These are phyloP conservation scores for Dioscorea dumetorum DNA, from an alignment of 106 monocot species.

Conservation along the genomic window DNA sequence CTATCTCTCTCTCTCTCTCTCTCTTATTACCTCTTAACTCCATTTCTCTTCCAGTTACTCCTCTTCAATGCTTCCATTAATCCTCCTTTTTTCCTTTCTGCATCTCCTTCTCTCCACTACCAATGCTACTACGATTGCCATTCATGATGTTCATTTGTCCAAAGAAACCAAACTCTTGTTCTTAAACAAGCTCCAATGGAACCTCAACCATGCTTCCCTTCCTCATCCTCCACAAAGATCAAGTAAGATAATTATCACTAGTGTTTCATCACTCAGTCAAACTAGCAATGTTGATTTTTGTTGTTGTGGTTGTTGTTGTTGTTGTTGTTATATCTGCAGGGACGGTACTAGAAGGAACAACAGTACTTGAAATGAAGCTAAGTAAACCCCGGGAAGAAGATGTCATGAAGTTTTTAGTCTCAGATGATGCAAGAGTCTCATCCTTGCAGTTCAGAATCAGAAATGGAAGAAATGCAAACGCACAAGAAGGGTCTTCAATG, in stretches of 20 bases:
- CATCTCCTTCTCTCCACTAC: not conserved
- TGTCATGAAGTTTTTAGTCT: conserved; percentile 15
- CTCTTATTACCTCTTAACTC: too few relatives aligned
- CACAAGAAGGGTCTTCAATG: not conserved
- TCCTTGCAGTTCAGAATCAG: conserved; percentile 31
- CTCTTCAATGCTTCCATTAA: not conserved
- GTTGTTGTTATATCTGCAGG: conserved; percentile 12
- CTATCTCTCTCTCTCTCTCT: not conserved
- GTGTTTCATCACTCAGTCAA: too few relatives aligned
- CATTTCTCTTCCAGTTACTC: too few relatives aligned
- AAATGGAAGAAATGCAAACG: not conserved
- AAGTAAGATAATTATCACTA: not conserved
- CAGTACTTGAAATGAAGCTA: conserved; percentile 57
- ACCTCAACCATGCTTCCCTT: not conserved
- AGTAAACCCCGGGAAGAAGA: conserved; percentile 18
- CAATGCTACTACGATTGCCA: too few relatives aligned
- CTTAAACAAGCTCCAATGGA: conserved; percentile 6
- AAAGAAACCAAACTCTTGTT: conserved; percentile 9
- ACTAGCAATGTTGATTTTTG: too few relatives aligned
- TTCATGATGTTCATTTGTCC: not conserved
- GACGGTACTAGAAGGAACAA: conserved; percentile 33
- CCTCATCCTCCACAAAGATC: conserved; percentile 22
- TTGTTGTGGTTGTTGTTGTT: too few relatives aligned
- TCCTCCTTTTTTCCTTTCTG: not conserved
- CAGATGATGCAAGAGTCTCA: conserved; percentile 44